Base-by-base conservation (phyloP, 176 grass and related monocot species). In the Cenchrus americanus region DNA sequence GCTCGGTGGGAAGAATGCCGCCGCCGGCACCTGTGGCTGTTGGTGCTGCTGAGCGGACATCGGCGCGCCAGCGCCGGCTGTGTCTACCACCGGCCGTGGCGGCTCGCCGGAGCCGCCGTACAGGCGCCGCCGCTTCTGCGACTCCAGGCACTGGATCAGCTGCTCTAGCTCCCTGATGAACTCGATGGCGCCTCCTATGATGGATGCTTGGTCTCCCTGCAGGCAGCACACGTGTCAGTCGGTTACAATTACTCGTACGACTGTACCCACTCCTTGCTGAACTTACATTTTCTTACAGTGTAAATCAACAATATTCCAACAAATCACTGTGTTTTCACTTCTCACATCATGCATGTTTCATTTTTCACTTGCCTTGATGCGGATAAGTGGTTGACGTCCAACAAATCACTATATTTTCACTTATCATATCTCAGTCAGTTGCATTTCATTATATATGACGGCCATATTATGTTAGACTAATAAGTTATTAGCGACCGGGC, bases 121-220 rank as follows among this genome's bases (percentile, higher is more conserved):
- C 17, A 95, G 80, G 43, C 88, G 90, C 0, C 93, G 85, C 61
- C 97, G 85, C 66, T 96, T 99, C 83, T 99, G 97, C 24, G 97
- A 99, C 69, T 99, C 93, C 47, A 99, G 53, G 85, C 96, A 99
- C 80, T 96, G 91, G 64, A 99, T 92, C 67, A 96, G 87, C 71
- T 99, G 96, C 80, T 99, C 96, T 0, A 99, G 84, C 84, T 99
- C 96, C 7, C 96, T 77, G 30, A 99, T 92, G 75, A 96, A 99
- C 74, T 99, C 96, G 21, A 99, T 99, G 62, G 96, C 96, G 49
- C 96, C 96, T 0, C 96, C 96, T 34, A 99, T 94, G 58, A 99
- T 96, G 21, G 96, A 96, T 30, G 96, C 96, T 57, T 99, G 91
- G 50, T 96, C 96, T 86, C 96, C 96, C 96, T 99, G 88, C 73